Evolutionary conservation across 306 rosid species (phyloP).

Genomic region (Mimosa pudica): DNA sequence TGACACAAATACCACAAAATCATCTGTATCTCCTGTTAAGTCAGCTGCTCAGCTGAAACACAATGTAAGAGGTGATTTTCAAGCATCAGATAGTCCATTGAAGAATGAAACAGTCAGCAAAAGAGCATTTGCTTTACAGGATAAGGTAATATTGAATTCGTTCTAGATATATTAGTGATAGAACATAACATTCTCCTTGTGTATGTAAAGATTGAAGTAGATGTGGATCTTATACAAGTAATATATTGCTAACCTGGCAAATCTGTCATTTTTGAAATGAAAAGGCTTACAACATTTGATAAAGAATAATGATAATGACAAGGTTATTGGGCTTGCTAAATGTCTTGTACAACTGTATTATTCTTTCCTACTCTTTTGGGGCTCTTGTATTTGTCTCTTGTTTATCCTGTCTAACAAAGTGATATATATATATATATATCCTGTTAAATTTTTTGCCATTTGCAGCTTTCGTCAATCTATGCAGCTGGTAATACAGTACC

Average conservation of each 20-base stretch:
- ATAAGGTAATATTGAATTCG: slow-evolving; percentile 66
- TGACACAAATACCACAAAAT: slow-evolving; percentile 37
- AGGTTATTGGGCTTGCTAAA: slow-evolving; percentile 13
- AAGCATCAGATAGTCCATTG: slow-evolving; percentile 42
- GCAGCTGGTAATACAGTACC: slow-evolving; percentile 99
- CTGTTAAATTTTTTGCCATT: slow-evolving; percentile 25
- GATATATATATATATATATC: not conserved
- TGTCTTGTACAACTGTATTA: slow-evolving; percentile 8
- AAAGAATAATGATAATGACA: not conserved
- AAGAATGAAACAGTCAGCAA: slow-evolving; percentile 67
- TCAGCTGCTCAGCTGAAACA: slow-evolving; percentile 50
- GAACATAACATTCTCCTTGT: slow-evolving; percentile 18
- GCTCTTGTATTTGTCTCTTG: not conserved
- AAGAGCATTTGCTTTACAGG: slow-evolving; percentile 92
- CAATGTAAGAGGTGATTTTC: slow-evolving; percentile 40
- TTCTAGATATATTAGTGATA: slow-evolving; percentile 8
- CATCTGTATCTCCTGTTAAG: slow-evolving; percentile 47
- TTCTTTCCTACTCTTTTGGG: not conserved
- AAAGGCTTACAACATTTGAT: slow-evolving; percentile 5
- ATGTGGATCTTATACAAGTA: not conserved
- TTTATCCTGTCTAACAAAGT: slow-evolving; percentile 6
- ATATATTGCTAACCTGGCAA: not conserved
- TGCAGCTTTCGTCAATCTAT: slow-evolving; percentile 98
- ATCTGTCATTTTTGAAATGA: not conserved
- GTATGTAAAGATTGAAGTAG: not conserved